These are phyloP conservation scores for Suillus hirtellus DNA, from an alignment of 768 basidiomycete species.

Conservation along the genomic window DNA sequence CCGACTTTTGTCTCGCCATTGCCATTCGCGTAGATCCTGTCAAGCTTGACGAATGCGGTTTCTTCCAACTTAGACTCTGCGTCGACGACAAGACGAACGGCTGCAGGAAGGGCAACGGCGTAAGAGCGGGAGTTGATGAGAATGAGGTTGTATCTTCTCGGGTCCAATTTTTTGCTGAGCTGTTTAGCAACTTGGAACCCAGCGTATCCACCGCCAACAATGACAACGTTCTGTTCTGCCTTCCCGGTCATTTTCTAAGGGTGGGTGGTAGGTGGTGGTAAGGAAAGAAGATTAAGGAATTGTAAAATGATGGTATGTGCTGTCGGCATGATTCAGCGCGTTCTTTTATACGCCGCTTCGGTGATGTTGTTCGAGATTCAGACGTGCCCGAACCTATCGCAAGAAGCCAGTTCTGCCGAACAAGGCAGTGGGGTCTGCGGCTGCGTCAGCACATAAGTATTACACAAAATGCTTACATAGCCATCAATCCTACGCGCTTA, in stretches of 20 bases:
- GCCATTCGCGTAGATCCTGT: conserved; percentile 46
- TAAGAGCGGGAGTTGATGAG: conserved; percentile 56
- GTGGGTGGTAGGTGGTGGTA: neutral
- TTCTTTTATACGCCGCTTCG: conserved; percentile 5
- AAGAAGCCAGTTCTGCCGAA: neutral
- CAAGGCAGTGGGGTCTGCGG: neutral
- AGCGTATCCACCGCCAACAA: conserved; percentile 55
- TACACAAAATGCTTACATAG: conserved; percentile 9
- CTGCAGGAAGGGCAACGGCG: conserved; percentile 49
- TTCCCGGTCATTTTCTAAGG: conserved; percentile 16
- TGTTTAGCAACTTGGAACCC: conserved; percentile 46
- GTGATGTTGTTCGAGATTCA: conserved; percentile 3
- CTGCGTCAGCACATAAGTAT: neutral
- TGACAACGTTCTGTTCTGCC: conserved; percentile 41
- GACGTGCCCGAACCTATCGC: neutral
- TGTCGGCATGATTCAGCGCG: neutral
- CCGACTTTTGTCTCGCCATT: conserved; percentile 43
- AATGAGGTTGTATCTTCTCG: conserved; percentile 48
- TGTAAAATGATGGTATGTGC: neutral
- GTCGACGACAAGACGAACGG: conserved; percentile 52
- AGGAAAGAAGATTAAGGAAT: neutral
- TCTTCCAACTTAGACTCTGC: conserved; percentile 40
- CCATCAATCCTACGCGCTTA: neutral
- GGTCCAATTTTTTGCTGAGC: conserved; percentile 53
- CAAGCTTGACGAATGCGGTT: conserved; percentile 49